Base-by-base conservation (phyloP, 257 asterid species). In the Cruciata laevipes region DNA sequence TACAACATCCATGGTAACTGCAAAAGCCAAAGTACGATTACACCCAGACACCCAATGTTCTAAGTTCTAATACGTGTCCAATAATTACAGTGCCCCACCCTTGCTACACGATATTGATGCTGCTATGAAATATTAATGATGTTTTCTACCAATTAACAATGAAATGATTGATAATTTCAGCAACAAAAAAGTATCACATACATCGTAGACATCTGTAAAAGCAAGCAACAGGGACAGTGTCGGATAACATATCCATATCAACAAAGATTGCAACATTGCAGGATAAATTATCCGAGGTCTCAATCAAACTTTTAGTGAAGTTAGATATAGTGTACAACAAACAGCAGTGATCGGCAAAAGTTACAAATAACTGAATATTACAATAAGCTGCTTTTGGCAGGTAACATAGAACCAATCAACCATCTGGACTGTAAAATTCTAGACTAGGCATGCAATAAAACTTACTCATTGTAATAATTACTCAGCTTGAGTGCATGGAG, bases 401-500 rank as follows among this genome's bases (percentile, higher is more conserved):
- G 49, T n/a, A 6, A 7, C 20, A 23, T 1, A 44, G 25, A 16
- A n/a, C 24, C 60, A 64, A 37, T 16, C 30, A 63, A 21, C 17
- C 52, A 71, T 20, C 44, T 49, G 24, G 66, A 71, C 47, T 23
- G 31, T 37, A 13, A 18, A 8, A 73, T 16, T 47, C 17, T 7
- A 8, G 61, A 52, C 47, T 14, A 35, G 58, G 57, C 69, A 74
- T 51, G 42, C 63, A 57, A 16, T 52, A 56, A 57, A 40, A 84
- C 98, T 87, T 80, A 87, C 96, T 82, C 80, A 70, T 87, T 86
- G 81, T 83, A 81, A 76, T 80, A 75, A 71, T 79, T 83, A 68
- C 83, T 86, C 66, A 85, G 84, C 84, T 90, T 93, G 77, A 93
- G 97, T 4, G 87, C 95, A 76, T 86, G 81, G 77, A 93, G 72